phyloP scores from a whole-genome alignment of 2,329 filamentous ascomycete species.

The Ascomycota sp. region DNA sequence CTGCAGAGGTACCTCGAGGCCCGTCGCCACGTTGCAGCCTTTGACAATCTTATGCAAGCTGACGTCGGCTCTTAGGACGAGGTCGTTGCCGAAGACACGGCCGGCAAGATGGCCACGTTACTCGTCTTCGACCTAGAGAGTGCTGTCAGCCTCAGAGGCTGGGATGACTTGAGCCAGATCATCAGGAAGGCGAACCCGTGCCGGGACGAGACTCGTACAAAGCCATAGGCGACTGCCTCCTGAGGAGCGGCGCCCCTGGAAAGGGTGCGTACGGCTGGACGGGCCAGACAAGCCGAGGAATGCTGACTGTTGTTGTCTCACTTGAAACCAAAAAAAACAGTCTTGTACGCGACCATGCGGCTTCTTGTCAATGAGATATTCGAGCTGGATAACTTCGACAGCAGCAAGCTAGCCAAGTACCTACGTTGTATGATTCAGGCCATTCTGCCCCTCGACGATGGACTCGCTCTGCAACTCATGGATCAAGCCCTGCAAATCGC shows the following conservation, averaged over 20 bases:
- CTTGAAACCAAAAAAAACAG: too few relatives aligned
- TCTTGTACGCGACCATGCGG: slow-evolving; percentile 32
- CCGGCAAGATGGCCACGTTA: slow-evolving; percentile 42
- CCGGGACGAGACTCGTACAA: slow-evolving; percentile 28
- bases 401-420: slow-evolving; percentile 48
- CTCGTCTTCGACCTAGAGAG: slow-evolving; percentile 67
- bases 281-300: too few relatives aligned
- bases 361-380: slow-evolving; percentile 52
- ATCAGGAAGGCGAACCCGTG: slow-evolving; percentile 30
- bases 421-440: slow-evolving; percentile 58
- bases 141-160: slow-evolving; percentile 42
- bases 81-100: slow-evolving; percentile 28
- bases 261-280: slow-evolving; percentile 28
- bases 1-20: slow-evolving; percentile 41
- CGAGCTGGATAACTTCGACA: slow-evolving; percentile 32
- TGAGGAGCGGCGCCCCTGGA: slow-evolving; percentile 30
- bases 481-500: slow-evolving; percentile 40
- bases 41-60: slow-evolving; percentile 25
- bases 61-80: slow-evolving; percentile 19
- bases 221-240: slow-evolving; percentile 43
- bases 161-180: slow-evolving; percentile 42
- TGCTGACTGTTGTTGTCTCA: too few relatives aligned
- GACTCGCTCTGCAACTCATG: slow-evolving; percentile 36
- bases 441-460: slow-evolving; percentile 35
- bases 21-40: slow-evolving; percentile 38